Conservation (phyloP, 306 rosid genomes). For the Corylus avellana region DNA sequence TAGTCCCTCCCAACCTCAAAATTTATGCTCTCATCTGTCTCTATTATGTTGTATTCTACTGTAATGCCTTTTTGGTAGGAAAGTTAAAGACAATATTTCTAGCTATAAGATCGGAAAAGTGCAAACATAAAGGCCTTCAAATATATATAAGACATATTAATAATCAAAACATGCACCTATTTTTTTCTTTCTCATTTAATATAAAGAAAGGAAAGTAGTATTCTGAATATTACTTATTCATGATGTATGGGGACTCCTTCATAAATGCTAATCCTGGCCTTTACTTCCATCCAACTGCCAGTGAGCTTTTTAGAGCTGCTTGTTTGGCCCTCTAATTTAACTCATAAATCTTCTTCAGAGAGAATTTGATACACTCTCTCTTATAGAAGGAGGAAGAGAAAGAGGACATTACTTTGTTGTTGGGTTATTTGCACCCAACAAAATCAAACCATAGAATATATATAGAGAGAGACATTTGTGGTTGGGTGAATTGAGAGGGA, state of each 20-base stretch:
- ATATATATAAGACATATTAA: background rate
- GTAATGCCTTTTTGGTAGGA: background rate
- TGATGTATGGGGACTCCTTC: slow-evolving; percentile 16
- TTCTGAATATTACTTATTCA: slow-evolving; percentile 32
- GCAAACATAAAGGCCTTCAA: background rate
- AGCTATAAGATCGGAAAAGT: background rate
- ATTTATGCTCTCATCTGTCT: background rate
- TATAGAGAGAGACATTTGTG: no score
- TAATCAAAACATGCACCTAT: background rate
- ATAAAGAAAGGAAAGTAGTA: background rate
- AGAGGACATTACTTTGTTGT: no score
- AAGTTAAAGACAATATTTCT: background rate
- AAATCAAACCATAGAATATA: no score
- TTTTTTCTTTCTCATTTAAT: background rate
- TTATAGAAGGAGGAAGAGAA: no score
- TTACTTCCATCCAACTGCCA: background rate
- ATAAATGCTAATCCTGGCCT: background rate
- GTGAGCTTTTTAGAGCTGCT: no score
- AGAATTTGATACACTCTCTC: no score
- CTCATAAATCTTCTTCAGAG: no score
- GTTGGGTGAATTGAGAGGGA: background rate
- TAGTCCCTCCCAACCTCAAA: background rate
- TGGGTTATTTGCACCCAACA: no score
- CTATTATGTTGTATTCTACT: background rate
- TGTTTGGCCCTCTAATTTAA: no score